Base-by-base conservation (phyloP, 2,329 filamentous ascomycete species). In the Zarea fungicola region DNA sequence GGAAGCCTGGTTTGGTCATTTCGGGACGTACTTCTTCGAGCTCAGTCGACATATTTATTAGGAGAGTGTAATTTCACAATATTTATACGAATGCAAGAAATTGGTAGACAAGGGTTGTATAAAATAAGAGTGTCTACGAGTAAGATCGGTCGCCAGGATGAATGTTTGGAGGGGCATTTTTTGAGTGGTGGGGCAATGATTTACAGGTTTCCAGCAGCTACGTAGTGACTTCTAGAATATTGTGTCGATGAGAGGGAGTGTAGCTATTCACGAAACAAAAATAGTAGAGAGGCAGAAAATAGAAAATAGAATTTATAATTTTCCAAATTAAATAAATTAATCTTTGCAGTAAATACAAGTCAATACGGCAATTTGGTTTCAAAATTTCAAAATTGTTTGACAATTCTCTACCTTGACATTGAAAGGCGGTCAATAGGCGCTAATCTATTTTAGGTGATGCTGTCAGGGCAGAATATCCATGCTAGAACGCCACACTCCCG, bases 31-130 rank as follows among this genome's bases (percentile, higher is more conserved):
- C 86, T 70, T 90, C 85, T 71, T 89, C 85, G 37, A 90, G 66
- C 72, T 90, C 85, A 36, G 84, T 84, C 47, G 85, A 79, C 87
- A 91, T 90, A 26, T 55, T 76, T n/a, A n/a, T n/a, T n/a, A n/a
- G n/a, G n/a, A n/a, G n/a, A n/a, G n/a, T n/a, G n/a, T n/a, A n/a
- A n/a, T n/a, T n/a, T n/a, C n/a, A n/a, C n/a, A n/a, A n/a, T n/a
- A n/a, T n/a, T n/a, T n/a, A n/a, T n/a, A n/a, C n/a, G n/a, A n/a
- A n/a, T n/a, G n/a, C n/a, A n/a, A n/a, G n/a, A n/a, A n/a, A n/a
- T n/a, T n/a, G n/a, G n/a, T n/a, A n/a, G n/a, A n/a, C n/a, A n/a
- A n/a, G n/a, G n/a, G n/a, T 57, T 32, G 42, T 19, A 11, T 37
- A 37, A 44, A 49, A 21, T 31, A 29, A 41, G 35, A 49, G 16